Evolutionary conservation across 1,284 basidiomycete species (phyloP), one percentile per base, ranked within the genome.

Genomic region (Apiotrichum siamense): DNA sequence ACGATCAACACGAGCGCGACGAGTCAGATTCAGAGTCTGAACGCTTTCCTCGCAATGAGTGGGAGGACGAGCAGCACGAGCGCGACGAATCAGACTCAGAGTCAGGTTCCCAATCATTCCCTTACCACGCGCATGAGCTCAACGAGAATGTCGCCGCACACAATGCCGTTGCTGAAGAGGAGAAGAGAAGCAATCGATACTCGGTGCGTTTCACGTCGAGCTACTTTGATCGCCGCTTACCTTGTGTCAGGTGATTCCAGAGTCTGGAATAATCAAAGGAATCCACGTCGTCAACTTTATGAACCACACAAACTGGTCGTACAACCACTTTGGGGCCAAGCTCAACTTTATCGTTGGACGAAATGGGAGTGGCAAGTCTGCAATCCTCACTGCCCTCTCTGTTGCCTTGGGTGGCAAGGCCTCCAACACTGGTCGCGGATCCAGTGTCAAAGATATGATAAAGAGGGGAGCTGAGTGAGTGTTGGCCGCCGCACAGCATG

Each of bases 321-420:
- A 10, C 4, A 87, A 96, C 70, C 78, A 80, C 6, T 89, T 96
- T 60, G 89, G 86, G 1, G 84, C 86, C 3, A 88, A 91, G 70
- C 87, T 97, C 68, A 97, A 98, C 75, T 97, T 98, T 67, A 86
- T 99, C 59, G 94, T 97, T 51, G 96, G 96, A 79, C 75, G 70
- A 78, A 81, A 80, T 62, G 79, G 79, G 37, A 75, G 73, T 73
- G 93, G 96, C 13, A 98, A 98, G 76, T 94, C 89, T 67, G 93
- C 96, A 1, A 84, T 97, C 35, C 79, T 98, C 29, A 92, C 94
- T 9, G 96, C 86, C 3, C 84, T 99, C 58, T 91, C 91, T 2
- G 81, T 98, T 18, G 93, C 89, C 3, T 80, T 99, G 0, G 96
- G 96, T 43, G 92, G 91, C 1, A 97, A 94, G 72, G 88, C 93